phyloP scores from a whole-genome alignment of 192 early-diverging fungal genomes.

The Coemansia aciculifera region DNA sequence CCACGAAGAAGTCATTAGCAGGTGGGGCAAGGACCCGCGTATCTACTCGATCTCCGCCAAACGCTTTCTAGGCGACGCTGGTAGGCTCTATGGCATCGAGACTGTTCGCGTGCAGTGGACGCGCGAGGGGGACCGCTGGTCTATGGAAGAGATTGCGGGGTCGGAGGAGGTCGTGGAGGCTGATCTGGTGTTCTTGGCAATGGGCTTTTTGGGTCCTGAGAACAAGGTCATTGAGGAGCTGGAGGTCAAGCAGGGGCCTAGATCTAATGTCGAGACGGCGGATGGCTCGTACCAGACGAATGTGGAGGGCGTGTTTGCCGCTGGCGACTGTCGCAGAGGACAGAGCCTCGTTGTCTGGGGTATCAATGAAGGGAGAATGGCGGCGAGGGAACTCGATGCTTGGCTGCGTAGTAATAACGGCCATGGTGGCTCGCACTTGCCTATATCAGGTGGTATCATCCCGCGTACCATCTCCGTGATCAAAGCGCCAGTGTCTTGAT shows the following conservation, averaged over 20 bases:
- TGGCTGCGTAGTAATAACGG: slow-evolving; percentile 62
- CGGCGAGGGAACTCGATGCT: slow-evolving; percentile 89
- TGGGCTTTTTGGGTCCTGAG: slow-evolving; percentile 97
- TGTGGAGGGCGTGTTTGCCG: slow-evolving; percentile 85
- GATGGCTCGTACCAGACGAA: slow-evolving; percentile 78
- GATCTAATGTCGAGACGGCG: slow-evolving; percentile 80
- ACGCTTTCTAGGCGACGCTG: slow-evolving; percentile 86
- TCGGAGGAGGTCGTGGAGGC: slow-evolving; percentile 83
- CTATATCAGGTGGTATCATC: slow-evolving; percentile 84
- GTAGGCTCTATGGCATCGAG: slow-evolving; percentile 85
- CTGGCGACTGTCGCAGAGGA: slow-evolving; percentile 96
- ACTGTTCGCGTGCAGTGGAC: slow-evolving; percentile 97
- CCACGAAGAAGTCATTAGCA: slow-evolving; percentile 84
- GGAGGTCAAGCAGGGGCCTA: slow-evolving; percentile 70
- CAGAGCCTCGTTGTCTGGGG: slow-evolving; percentile 97
- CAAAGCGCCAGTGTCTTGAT: background rate
- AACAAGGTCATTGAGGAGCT: slow-evolving; percentile 79
- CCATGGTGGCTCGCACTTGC: slow-evolving; percentile 66
- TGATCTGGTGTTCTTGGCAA: slow-evolving; percentile 90
- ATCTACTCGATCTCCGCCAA: slow-evolving; percentile 94
- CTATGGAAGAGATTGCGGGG: slow-evolving; percentile 86
- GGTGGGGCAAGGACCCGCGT: slow-evolving; percentile 93
- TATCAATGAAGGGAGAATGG: slow-evolving; percentile 96
- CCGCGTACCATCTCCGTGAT: slow-evolving; percentile 55
- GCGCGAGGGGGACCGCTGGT: slow-evolving; percentile 74